Base-by-base conservation (phyloP, 192 early-diverging fungal genomes). In the Obelidium mucronatum region DNA sequence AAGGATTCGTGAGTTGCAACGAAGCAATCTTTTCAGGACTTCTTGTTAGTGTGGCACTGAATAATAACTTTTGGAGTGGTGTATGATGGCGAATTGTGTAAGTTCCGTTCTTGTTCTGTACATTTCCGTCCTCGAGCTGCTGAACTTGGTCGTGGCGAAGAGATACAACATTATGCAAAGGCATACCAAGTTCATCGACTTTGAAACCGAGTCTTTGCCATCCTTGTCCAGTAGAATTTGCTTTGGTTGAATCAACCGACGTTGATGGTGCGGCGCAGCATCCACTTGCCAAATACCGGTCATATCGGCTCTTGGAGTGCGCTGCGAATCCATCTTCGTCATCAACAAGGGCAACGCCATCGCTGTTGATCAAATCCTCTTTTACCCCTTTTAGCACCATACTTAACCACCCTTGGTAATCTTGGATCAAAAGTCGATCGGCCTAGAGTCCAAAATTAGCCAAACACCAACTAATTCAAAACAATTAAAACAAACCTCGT, bases 31-130 rank as follows among this genome's bases (percentile, higher is more conserved):
- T 96, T 75, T 92, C 94, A 2, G 96, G 96, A 60, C 98, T 94
- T 35, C 91, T 87, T 1, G 97, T 96, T 55, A 99, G 82, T 1
- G 97, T 99, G 0, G 97, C 97, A 26, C 95, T 96, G 75, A 98
- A 98, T 19, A 99, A 85, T 2, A 99, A 86, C 82, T 98, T 98
- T 80, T 97, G 95, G 28, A 97, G 76, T 4, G 85, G 83, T 15
- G 82, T 80, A 17, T 72, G 52, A 48, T 83, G 78, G 36, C 64
- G 73, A 22, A 80, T 33, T 39, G 34, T 64, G 30, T 40, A 42
- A 53, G 62, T 22, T 22, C 44, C 66, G 28, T 13, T 67, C 26
- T 34, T 56, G 31, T 15, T n/a, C 1, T 17, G n/a, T 26, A 31
- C 26, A 42, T 42, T 31, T 22, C 40, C 61, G 13, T 62, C 61